Evolutionary conservation across 768 basidiomycete species (phyloP).

Genomic region (Candolleomyces efflorescens): DNA sequence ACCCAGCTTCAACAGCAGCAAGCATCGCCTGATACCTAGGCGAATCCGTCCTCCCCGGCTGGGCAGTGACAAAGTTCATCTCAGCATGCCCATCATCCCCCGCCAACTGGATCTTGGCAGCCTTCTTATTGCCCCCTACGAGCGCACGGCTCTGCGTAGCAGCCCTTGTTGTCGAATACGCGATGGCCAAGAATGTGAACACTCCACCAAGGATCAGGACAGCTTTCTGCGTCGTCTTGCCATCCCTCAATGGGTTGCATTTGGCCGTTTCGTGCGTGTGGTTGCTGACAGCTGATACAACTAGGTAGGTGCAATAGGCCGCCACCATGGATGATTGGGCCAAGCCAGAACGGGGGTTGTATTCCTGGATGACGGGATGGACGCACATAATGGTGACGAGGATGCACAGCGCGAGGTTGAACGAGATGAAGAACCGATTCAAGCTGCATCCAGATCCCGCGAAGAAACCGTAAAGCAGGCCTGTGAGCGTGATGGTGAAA

Average conservation of each 20-base stretch:
- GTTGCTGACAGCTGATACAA: constrained; percentile 91
- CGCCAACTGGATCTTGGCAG: constrained; percentile 60
- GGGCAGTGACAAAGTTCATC: constrained; percentile 72
- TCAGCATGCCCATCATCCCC: constrained; percentile 62
- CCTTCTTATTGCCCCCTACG: constrained; percentile 69
- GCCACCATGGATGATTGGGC: constrained; percentile 98
- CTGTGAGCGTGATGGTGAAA: constrained; percentile 80
- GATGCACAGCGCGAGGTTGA: constrained; percentile 82
- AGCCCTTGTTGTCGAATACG: constrained; percentile 93
- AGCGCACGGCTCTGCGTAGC: constrained; percentile 94
- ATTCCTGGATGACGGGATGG: constrained; percentile 83
- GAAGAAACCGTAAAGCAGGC: constrained; percentile 89
- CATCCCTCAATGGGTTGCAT: constrained; percentile 87
- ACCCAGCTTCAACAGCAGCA: constrained; percentile 97
- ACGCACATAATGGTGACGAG: constrained; percentile 80
- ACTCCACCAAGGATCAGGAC: constrained; percentile 87
- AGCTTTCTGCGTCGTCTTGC: constrained; percentile 71
- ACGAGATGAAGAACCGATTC: constrained; percentile 96
- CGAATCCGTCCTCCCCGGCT: constrained; percentile 79
- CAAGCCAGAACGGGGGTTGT: constrained; percentile 91
- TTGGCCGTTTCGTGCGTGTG: constrained; percentile 66
- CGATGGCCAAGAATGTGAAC: constrained; percentile 97
- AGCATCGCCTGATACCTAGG: constrained; percentile 92
- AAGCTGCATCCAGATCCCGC: constrained; percentile 80
- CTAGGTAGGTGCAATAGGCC: constrained; percentile 94